Base-by-base conservation (phyloP, 352 stramenopile species). In the Globisporangium camurandrum region DNA sequence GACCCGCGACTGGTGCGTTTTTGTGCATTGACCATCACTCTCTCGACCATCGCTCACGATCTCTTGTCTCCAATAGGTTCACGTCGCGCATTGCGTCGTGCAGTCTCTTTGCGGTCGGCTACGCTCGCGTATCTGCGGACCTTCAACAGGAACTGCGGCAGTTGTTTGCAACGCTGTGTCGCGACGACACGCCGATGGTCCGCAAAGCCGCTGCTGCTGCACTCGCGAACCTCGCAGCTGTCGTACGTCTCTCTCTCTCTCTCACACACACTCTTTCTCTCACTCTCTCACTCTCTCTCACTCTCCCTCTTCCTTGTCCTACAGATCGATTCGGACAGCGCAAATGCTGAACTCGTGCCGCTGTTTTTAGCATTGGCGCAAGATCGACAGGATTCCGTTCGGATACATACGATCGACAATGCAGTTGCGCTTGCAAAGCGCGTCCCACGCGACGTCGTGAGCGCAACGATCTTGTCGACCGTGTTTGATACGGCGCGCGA, bases 131-230 rank as follows among this genome's bases (percentile, higher is more conserved):
- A 27, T 59, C 67, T 4, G 19, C 72, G 3, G 63, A 84, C n/a
- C 72, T 83, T 42, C 76, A 94, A 47, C 64, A 72, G 8, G 84
- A 96, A 42, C 72, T 97, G 69, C 67, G 93, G 30, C 64, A 72
- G 30, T 87, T 98, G 67, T 99, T 98, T 70, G 78, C 67, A 10
- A 75, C 92, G 43, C 75, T 99, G 1, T 98, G 95, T 61, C 76
- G 76, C 9, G 97, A 99, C 59, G 95, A 98, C 61, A 98, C 95
- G 38, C 95, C 96, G 9, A 98, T 98, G 93, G 96, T 99, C 27
- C 88, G 96, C 28, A 86, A 97, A 53, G 78, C 95, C 17, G 90
- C 94, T 1, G 78, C 87, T 3, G 70, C 84, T 44, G 86, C 92
- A 49, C 75, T 98, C 19, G 95, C 93, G 19, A 66, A 61, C 16